Evolutionary conservation across 2,329 filamentous ascomycete genomes (phyloP).

Genomic region (Diplodia intermedia): DNA sequence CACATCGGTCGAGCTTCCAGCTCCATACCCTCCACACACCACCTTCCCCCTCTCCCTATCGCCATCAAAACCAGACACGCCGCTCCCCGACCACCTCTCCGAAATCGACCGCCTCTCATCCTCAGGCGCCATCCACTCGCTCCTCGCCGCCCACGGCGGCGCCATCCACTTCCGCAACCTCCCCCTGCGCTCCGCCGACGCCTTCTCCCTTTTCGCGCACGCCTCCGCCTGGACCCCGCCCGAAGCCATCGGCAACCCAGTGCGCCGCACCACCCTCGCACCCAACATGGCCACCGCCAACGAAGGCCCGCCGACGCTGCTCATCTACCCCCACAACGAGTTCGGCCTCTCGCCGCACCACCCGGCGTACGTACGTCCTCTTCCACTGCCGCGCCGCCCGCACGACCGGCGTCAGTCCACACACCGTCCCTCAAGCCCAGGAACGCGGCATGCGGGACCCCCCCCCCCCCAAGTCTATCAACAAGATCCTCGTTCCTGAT

Average conservation of each 20-base stretch:
- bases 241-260: slow-evolving; percentile 35
- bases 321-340: slow-evolving; percentile 36
- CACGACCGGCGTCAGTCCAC: slow-evolving; percentile 19
- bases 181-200: slow-evolving; percentile 6
- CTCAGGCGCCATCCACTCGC: slow-evolving; percentile 29
- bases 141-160: slow-evolving; percentile 32
- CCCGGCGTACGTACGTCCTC: slow-evolving; percentile 35
- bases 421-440: no score
- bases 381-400: slow-evolving; percentile 34
- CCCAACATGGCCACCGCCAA: slow-evolving; percentile 35
- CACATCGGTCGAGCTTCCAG: slow-evolving; percentile 30
- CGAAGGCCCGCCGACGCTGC: slow-evolving; percentile 34
- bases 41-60: slow-evolving; percentile 8
- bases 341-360: slow-evolving; percentile 35
- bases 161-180: slow-evolving; percentile 35
- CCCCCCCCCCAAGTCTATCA: no score
- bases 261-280: slow-evolving; percentile 31
- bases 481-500: no score
- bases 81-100: slow-evolving; percentile 5
- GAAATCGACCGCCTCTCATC: slow-evolving; percentile 21
- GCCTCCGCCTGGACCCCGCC: slow-evolving; percentile 34
- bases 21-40: slow-evolving; percentile 27
- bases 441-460: no score
- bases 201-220: slow-evolving; percentile 35
- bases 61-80: neutral